phyloP scores from a whole-genome alignment of 805 yeast genomes.

The Yarrowia porcina region DNA sequence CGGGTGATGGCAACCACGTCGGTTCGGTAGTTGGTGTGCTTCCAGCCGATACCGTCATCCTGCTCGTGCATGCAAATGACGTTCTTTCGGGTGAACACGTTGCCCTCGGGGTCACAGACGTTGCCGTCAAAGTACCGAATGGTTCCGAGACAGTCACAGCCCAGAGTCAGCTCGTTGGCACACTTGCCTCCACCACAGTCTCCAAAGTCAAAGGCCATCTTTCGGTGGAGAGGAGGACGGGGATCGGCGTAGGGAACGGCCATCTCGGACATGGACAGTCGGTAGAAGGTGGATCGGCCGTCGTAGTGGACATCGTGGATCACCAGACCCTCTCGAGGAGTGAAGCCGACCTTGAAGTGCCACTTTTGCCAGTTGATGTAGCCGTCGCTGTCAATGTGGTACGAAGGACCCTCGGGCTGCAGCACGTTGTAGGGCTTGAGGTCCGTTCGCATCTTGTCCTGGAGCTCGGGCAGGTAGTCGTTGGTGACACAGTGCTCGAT shows the following conservation, averaged over 20 bases:
- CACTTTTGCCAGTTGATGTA: conserved; percentile 78
- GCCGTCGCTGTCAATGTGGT: conserved; percentile 48
- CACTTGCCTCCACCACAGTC: conserved; percentile 79
- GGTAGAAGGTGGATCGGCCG: conserved; percentile 71
- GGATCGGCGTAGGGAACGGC: conserved; percentile 88
- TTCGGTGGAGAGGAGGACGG: conserved; percentile 77
- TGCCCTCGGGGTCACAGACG: conserved; percentile 58
- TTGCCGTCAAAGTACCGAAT: conserved; percentile 70
- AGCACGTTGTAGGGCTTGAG: conserved; percentile 71
- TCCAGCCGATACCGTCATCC: conserved; percentile 73
- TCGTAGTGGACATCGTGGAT: conserved; percentile 68
- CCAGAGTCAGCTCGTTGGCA: conserved; percentile 66
- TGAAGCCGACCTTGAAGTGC: conserved; percentile 69
- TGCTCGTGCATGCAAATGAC: conserved; percentile 82
- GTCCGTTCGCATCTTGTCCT: conserved; percentile 43
- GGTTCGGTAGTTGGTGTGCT: conserved; percentile 78
- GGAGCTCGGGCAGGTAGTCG: conserved; percentile 42
- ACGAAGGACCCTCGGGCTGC: conserved; percentile 85
- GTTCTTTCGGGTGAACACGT: conserved; percentile 59
- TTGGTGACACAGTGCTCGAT: conserved; percentile 69
- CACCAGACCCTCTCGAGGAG: conserved; percentile 77
- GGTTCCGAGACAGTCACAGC: conserved; percentile 82
- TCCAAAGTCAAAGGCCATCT: conserved; percentile 83
- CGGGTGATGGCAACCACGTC: conserved; percentile 59
- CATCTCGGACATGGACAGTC: conserved; percentile 76